phyloP scores from a whole-genome alignment of 768 basidiomycete species.

The Xerocomellus intermedius region DNA sequence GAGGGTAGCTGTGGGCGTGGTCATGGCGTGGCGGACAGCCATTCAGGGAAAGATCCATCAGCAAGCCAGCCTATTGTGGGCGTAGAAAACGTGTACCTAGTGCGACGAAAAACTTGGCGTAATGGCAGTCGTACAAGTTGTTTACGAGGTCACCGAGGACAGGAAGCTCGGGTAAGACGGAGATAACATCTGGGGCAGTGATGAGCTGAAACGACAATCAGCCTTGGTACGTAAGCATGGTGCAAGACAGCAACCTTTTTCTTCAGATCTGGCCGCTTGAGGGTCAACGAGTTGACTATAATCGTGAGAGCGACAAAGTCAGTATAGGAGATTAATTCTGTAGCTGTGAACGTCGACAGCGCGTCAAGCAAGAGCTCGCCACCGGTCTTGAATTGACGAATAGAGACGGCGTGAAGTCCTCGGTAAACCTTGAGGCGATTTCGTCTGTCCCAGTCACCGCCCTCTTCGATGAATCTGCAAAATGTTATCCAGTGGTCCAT shows the following conservation, averaged over 20 bases:
- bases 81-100: slow-evolving; percentile 52
- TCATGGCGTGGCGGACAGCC: not conserved
- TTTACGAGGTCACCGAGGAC: slow-evolving; percentile 79
- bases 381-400: slow-evolving; percentile 87
- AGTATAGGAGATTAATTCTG: slow-evolving; percentile 83
- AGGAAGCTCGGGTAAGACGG: slow-evolving; percentile 80
- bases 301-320: slow-evolving; percentile 88
- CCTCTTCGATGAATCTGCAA: slow-evolving; percentile 82
- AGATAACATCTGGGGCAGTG: slow-evolving; percentile 81
- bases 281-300: slow-evolving; percentile 70
- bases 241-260: slow-evolving; percentile 60
- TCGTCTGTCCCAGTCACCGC: slow-evolving; percentile 97
- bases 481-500: not conserved
- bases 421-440: slow-evolving; percentile 97
- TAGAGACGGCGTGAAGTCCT: slow-evolving; percentile 79
- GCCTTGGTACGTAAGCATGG: not conserved
- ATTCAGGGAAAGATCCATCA: slow-evolving; percentile 8
- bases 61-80: not conserved
- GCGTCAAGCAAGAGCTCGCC: slow-evolving; percentile 88
- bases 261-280: slow-evolving; percentile 85
- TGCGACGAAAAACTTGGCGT: slow-evolving; percentile 90
- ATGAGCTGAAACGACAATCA: slow-evolving; percentile 58
- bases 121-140: slow-evolving; percentile 90
- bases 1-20: slow-evolving; percentile 60
- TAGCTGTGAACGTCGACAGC: slow-evolving; percentile 91